phyloP scores from a whole-genome alignment of 176 grass and related monocot genomes.

The Aegilops speltoides region DNA sequence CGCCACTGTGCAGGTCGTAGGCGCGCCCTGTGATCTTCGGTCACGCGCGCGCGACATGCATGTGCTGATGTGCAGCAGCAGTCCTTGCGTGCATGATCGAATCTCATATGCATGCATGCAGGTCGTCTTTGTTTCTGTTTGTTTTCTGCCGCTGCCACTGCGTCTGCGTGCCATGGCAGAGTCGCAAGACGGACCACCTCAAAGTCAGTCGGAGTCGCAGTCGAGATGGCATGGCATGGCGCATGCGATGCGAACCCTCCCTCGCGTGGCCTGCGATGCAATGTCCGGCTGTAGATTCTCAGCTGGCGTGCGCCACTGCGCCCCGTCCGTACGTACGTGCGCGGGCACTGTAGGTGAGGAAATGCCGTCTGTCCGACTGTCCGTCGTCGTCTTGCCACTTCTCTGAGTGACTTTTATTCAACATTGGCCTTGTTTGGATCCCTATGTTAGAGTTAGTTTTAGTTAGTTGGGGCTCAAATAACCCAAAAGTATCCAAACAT shows the following conservation, averaged over 20 bases:
- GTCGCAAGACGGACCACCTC: not conserved
- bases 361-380: too few species aligned
- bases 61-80: not conserved
- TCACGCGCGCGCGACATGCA: slow-evolving; percentile 29
- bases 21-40: not conserved
- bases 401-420: not conserved
- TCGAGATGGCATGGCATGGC: not conserved
- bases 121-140: not conserved
- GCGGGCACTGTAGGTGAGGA: slow-evolving; percentile 36
- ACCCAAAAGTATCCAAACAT: too few species aligned
- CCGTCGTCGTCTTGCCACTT: too few species aligned
- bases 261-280: slow-evolving; percentile 21
- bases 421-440: too few species aligned
- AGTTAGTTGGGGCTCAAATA: too few species aligned
- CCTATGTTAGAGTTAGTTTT: too few species aligned
- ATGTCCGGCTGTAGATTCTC: too few species aligned
- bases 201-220: slow-evolving; percentile 26
- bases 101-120: slow-evolving; percentile 12
- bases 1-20: slow-evolving; percentile 30
- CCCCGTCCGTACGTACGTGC: not conserved
- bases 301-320: too few species aligned
- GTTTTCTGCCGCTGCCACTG: not conserved
- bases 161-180: not conserved
- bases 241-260: not conserved
- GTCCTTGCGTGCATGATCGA: slow-evolving; percentile 37